Base-by-base conservation (phyloP, 257 asterid genomes). In the Solanum sitiens region DNA sequence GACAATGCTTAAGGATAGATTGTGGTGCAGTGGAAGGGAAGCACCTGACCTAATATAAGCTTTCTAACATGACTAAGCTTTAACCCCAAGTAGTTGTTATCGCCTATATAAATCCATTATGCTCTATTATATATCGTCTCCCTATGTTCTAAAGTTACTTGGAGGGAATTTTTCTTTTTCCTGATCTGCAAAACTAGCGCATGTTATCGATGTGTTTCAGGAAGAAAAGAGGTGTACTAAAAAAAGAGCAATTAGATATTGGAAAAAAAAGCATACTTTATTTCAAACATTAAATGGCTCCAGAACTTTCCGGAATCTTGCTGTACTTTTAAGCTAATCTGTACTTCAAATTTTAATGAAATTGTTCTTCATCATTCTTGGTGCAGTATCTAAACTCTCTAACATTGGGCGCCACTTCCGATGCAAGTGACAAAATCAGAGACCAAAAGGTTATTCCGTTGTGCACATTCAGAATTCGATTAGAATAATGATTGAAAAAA, bases 371-470 rank as follows among this genome's bases (percentile, higher is more conserved):
- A 25, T 84, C 53, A 85, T 86, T 92, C 23, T 14, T 73, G 70
- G 37, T 88, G 92, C 95, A 94, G 96, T 95, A 89, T 74, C 94
- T 90, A 27, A 93, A 89, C 91, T 91, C 87, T 88, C 97, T 91
- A 75, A 87, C 90, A 27, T 93, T 88, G 87, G 90, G 90, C 74
- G 90, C 87, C 86, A 98, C 90, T 89, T 95, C 99, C 75, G 98
- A 97, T 93, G 99, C 98, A 63, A 97, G 98, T 72, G 98, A 95
- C 91, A 97, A 94, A 91, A 91, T 98, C 80, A 95, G 99, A 91
- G 99, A 97, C 91, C 99, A 95, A 90, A 97, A 95, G 99, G 99
- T 97, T 88, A 56, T 63, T 16, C 53, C 30, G 11, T 39, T 39
- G 30, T 39, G 83, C 50, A 39, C 50, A 39, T 74, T 37, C 50